Base-by-base conservation (phyloP, 2,329 filamentous ascomycete species). In the Fusarium verrucosum region DNA sequence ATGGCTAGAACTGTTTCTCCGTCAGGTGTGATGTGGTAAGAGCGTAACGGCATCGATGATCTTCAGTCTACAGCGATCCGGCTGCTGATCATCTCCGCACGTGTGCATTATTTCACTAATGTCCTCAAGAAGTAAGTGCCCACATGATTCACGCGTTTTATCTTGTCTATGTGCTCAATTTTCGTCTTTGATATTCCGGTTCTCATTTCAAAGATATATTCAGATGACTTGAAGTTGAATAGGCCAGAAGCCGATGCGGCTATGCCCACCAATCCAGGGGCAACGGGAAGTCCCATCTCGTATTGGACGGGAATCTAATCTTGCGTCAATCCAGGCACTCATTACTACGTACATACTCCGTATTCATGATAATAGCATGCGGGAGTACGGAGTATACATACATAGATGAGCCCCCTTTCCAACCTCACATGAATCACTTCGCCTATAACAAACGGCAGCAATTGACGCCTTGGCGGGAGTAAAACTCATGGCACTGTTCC, bases 211-310 rank as follows among this genome's bases (percentile, higher is more conserved):
- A 49, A 42, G 20, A 40, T 17, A 45, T 42, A 30, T 42, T 28
- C 16, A 38, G 35, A 20, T 40, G 11, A 23, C 20, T 45, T 32
- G 25, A 19, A 43, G 38, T 30, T 14, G n/a, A 47, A 45, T 25
- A 64, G 41, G 38, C 30, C 30, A 25, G 43, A 49, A 37, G 25
- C 33, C 30, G 17, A 25, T 54, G 38, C 45, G 25, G 26, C 30
- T 19, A 25, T 54, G 38, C 45, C 52, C 62, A 50, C 47, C 38
- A 35, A 66, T 66, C 40, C 63, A 64, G 63, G 63, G 62, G 63
- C 30, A 45, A 37, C 38, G 42, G 20, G 37, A 46, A 22, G 43
- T 35, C 62, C 45, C 43, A 65, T 40, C 59, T 64, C 63, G 58
- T 66, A 66, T 66, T 25, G 36, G 58, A 58, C 33, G 32, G 52